Evolutionary conservation across 1,284 basidiomycete species (phyloP).

Genomic region (Bjerkandera adusta): DNA sequence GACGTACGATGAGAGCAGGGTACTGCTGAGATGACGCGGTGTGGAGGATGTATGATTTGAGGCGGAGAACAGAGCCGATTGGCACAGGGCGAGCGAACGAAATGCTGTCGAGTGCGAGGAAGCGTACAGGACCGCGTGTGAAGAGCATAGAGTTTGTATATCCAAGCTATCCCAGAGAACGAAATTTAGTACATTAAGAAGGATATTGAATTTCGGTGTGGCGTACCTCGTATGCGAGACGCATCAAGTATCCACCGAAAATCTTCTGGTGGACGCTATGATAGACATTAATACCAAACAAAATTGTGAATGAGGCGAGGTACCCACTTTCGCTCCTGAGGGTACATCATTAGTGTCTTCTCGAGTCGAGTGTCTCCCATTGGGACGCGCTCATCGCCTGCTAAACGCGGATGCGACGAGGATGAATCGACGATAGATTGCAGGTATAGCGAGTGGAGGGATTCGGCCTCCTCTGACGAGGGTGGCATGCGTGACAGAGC

Average conservation of each 20-base stretch:
- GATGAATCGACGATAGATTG: conserved; percentile 40
- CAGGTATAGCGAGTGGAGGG: conserved; percentile 69
- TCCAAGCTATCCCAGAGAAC: conserved; percentile 51
- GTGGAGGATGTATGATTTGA: conserved; percentile 68
- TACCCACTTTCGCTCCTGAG: conserved; percentile 78
- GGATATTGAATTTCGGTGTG: neutral
- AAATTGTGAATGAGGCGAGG: neutral
- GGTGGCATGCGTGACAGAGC: conserved; percentile 74
- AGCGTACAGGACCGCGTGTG: conserved; percentile 64
- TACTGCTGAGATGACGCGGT: conserved; percentile 42
- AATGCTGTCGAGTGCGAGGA: conserved; percentile 78
- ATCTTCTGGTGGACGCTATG: conserved; percentile 76
- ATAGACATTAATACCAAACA: neutral
- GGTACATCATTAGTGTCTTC: conserved; percentile 80
- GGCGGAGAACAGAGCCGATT: conserved; percentile 75
- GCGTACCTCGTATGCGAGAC: conserved; percentile 65
- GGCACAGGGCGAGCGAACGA: conserved; percentile 79
- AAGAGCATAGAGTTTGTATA: conserved; percentile 75
- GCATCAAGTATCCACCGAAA: conserved; percentile 65
- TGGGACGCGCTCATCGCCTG: conserved; percentile 49
- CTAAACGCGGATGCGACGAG: conserved; percentile 1
- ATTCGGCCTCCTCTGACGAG: conserved; percentile 61
- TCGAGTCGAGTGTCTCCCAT: conserved; percentile 66
- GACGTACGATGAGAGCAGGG: conserved; percentile 47
- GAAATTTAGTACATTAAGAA: conserved; percentile 4